A percentile compares a stretch with the other conserved stretches of the same genome.
Conservation (phyloP, 2,329 filamentous ascomycete species). For the Penicillium sp. region DNA sequence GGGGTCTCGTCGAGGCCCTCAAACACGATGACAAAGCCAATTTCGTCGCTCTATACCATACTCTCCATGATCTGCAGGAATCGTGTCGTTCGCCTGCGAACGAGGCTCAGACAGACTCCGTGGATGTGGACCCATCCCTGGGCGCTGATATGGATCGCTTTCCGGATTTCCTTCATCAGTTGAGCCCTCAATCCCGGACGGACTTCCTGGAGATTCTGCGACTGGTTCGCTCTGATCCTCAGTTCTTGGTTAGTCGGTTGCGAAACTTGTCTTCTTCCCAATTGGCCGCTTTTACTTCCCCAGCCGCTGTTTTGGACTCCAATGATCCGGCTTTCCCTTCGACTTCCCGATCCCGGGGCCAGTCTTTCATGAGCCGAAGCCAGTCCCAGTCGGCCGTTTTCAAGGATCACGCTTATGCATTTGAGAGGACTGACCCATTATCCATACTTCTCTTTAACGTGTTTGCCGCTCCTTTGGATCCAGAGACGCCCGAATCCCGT, state of each 20-base stretch:
- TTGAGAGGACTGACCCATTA: conserved; percentile 84
- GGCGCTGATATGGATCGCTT: conserved; percentile 40
- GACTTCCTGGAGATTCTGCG: conserved; percentile 78
- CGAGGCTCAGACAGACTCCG: conserved; percentile 38
- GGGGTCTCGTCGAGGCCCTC: conserved; percentile 48
- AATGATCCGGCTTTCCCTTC: conserved; percentile 81
- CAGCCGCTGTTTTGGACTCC: conserved; percentile 76
- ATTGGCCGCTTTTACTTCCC: conserved; percentile 73
- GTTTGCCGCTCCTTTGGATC: conserved; percentile 82
- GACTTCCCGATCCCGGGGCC: conserved; percentile 53
- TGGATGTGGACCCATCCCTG: conserved; percentile 34
- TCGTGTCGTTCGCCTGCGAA: conserved; percentile 39
- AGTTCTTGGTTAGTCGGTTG: conserved; percentile 83
- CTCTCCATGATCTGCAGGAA: conserved; percentile 48
- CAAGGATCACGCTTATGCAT: conserved; percentile 81
- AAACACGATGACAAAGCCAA: conserved; percentile 48
- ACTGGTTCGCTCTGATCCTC: conserved; percentile 79
- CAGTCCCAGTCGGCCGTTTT: conserved; percentile 56
- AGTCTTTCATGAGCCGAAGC: conserved; percentile 29
- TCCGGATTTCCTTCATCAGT: conserved; percentile 57
- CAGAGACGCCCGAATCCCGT: conserved; percentile 77
- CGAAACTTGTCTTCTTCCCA: conserved; percentile 74
- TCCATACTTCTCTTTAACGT: conserved; percentile 84
- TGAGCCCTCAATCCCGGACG: conserved; percentile 73
- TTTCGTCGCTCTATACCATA: conserved; percentile 48